Evolutionary conservation across 441 rosid species (phyloP).

Genomic region (Erodium chrysanthum): DNA sequence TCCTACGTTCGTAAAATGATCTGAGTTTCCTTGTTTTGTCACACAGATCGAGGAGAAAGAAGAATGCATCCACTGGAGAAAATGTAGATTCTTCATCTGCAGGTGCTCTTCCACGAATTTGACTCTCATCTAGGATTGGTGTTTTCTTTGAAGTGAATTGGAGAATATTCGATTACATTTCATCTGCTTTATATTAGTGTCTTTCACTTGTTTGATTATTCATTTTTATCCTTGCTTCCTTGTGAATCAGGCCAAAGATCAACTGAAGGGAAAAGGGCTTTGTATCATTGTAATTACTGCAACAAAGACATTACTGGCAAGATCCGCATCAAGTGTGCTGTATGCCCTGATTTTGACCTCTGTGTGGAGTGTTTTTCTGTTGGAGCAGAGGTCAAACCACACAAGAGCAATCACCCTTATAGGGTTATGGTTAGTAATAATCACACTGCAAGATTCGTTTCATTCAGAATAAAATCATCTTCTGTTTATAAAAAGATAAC

Average conservation of each 20-base stretch:
- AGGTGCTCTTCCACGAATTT: constrained; percentile 29
- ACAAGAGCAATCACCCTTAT: constrained; percentile 66
- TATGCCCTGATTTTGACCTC: constrained; percentile 86
- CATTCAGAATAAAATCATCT: neutral
- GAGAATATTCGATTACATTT: neutral
- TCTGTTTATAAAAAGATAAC: neutral
- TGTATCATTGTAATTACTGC: constrained; percentile 91
- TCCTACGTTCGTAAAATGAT: neutral
- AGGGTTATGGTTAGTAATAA: constrained; percentile 66
- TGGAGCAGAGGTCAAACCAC: constrained; percentile 84
- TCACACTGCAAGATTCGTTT: neutral
- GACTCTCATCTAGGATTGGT: neutral
- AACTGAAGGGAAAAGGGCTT: constrained; percentile 62
- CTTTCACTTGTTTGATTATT: neutral
- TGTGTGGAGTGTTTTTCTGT: constrained; percentile 90
- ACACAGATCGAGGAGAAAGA: constrained; percentile 81
- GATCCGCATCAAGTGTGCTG: constrained; percentile 77
- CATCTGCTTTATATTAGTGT: constrained; percentile 1
- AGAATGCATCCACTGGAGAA: constrained; percentile 65
- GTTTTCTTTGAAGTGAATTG: neutral
- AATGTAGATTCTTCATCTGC: constrained; percentile 54
- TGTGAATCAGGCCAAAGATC: constrained; percentile 52
- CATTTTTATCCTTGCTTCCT: neutral
- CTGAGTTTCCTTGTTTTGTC: constrained; percentile 1
- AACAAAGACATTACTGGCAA: constrained; percentile 84